Conservation (phyloP, 1,284 basidiomycete species). For the Puccinia hordei region DNA sequence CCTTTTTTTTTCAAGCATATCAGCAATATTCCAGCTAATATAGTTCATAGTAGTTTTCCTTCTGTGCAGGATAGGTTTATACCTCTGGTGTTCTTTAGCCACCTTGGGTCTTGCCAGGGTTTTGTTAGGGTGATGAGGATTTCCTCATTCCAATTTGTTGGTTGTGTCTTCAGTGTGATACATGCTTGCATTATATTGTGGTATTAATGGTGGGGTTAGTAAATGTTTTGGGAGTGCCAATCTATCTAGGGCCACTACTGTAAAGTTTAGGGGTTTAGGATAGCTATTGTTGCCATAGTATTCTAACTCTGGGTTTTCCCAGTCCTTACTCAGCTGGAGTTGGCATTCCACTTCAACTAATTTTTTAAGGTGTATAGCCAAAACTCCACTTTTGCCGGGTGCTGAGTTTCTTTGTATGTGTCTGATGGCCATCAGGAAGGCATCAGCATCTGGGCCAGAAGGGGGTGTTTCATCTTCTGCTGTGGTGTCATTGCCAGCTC, state of each 20-base stretch:
- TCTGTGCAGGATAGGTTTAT: slow-evolving; percentile 24
- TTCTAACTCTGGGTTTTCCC: not conserved
- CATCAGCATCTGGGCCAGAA: not conserved
- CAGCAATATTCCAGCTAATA: not conserved
- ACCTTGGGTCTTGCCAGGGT: slow-evolving; percentile 7
- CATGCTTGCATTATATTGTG: slow-evolving; percentile 7
- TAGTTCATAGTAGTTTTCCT: slow-evolving; percentile 18
- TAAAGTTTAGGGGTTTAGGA: slow-evolving; percentile 15
- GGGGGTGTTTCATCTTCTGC: no score
- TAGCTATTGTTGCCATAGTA: not conserved
- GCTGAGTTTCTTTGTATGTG: slow-evolving; percentile 8
- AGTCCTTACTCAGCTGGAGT: slow-evolving; percentile 8
- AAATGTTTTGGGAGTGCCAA: no score
- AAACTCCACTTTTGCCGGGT: slow-evolving; percentile 11
- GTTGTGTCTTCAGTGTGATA: slow-evolving; percentile 1
- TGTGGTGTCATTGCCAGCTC: not conserved
- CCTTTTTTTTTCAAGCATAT: not conserved
- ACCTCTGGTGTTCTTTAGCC: slow-evolving; percentile 4
- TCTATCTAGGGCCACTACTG: not conserved
- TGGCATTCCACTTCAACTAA: slow-evolving; percentile 30
- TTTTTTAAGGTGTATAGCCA: slow-evolving; percentile 13
- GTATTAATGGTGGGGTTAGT: not conserved
- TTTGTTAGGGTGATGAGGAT: slow-evolving; percentile 6
- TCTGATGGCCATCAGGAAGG: slow-evolving; percentile 1
- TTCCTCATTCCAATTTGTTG: slow-evolving; percentile 13